Percentiles rank a stretch among this genome's conserved stretches.
These are phyloP conservation scores for Eutypa lata DNA, from an alignment of 2,329 filamentous ascomycete species.

Conservation along the genomic window DNA sequence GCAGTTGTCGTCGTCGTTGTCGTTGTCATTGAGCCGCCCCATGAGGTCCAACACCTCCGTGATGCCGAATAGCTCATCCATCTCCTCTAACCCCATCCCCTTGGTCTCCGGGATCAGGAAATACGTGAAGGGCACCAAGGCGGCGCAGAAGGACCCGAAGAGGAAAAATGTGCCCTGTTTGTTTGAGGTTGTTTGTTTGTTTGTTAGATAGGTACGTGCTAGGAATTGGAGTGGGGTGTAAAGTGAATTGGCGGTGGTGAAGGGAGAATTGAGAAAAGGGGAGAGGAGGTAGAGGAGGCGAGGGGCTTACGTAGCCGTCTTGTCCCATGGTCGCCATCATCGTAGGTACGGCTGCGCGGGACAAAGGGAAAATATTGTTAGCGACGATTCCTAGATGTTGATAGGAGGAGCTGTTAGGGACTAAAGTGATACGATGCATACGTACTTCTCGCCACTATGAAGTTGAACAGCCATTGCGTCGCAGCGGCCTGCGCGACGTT, in stretches of 20 bases:
- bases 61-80: slow-evolving; percentile 65
- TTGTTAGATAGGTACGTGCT: neutral
- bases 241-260: too few relatives aligned
- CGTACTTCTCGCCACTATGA: slow-evolving; percentile 57
- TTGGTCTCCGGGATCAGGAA: slow-evolving; percentile 71
- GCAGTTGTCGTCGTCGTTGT: too few relatives aligned
- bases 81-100: slow-evolving; percentile 57
- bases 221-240: too few relatives aligned
- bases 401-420: too few relatives aligned
- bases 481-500: slow-evolving; percentile 68
- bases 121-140: slow-evolving; percentile 64
- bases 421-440: too few relatives aligned
- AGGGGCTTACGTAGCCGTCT: slow-evolving; percentile 35
- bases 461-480: slow-evolving; percentile 73
- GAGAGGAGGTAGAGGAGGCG: neutral
- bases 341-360: slow-evolving; percentile 51
- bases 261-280: neutral
- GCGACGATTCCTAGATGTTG: too few relatives aligned
- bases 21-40: neutral
- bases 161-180: slow-evolving; percentile 62
- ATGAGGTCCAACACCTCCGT: slow-evolving; percentile 37
- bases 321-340: slow-evolving; percentile 58
- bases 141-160: slow-evolving; percentile 63
- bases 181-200: neutral
- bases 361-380: neutral